Percentiles rank a stretch among this genome's conserved stretches.
Evolutionary conservation across 2,329 filamentous ascomycete genomes (phyloP).

Genomic region (Dryadomyces quercivorus): DNA sequence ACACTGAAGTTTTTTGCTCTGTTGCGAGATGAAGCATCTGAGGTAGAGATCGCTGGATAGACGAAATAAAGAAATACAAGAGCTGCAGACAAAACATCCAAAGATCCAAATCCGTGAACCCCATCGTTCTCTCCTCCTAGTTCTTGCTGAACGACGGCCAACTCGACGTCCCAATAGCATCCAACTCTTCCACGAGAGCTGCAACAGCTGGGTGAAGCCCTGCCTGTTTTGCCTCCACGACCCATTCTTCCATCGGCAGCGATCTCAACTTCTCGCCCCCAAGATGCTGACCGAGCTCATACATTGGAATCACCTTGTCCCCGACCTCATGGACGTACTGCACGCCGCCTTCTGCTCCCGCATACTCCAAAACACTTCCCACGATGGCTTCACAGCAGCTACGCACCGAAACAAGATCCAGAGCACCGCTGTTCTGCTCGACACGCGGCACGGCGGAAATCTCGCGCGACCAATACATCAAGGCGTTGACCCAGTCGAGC

Average conservation of each 20-base stretch:
- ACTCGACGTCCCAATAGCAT: not conserved
- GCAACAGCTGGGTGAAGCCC: not conserved
- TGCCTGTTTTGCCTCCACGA: not conserved
- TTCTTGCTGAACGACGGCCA: not conserved
- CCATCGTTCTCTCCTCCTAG: not conserved
- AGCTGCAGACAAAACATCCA: not conserved
- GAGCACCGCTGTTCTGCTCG: not conserved
- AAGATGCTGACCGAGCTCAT: not conserved
- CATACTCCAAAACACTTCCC: not conserved
- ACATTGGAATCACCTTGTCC: not conserved
- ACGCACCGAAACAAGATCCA: not conserved
- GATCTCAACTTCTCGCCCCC: not conserved
- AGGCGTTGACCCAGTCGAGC: not conserved
- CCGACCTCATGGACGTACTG: not conserved
- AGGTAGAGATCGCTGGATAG: too few relatives aligned
- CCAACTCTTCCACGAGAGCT: not conserved
- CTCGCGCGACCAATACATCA: not conserved
- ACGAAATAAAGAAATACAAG: constrained; percentile 8
- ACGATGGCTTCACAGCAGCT: not conserved
- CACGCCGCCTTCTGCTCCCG: not conserved
- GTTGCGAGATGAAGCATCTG: too few relatives aligned
- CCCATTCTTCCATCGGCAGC: not conserved
- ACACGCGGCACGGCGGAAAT: not conserved
- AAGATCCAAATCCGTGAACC: too few relatives aligned
- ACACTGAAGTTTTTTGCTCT: too few relatives aligned